Base-by-base conservation (phyloP, 805 yeast genomes). In the Yarrowia hollandica region DNA sequence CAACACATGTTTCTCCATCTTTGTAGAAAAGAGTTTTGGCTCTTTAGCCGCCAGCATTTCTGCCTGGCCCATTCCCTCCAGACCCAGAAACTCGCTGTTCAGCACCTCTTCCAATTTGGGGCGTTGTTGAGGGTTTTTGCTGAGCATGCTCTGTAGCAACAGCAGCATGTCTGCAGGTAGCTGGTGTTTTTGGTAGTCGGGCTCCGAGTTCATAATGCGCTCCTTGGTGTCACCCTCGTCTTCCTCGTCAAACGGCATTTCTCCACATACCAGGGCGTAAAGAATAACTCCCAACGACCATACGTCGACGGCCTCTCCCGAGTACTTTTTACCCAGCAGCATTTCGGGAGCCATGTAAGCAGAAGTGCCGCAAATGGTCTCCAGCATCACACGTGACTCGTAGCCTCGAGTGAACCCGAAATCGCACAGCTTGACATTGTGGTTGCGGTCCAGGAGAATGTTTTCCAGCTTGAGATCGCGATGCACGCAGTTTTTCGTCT, bases 301-400 rank as follows among this genome's bases (percentile, higher is more conserved):
- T 6, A 88, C 83, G 69, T 92, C 99, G 1, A 84, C 83, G 4
- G 75, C 68, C 65, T 86, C 84, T 0, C 97, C 98, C 38, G 83
- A 83, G 69, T 90, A 90, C 44, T 84, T 83, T 62, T 81, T 79
- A 62, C 83, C 79, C 59, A 77, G 75, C 15, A 91, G 75, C 62
- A 94, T 75, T 69, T 92, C 99, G 0, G 99, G 99, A 0, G 99
- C 97, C 96, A 92, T 91, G 69, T 92, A 92, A 3, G 90, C 95
- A 0, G 90, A 83, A 0, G 98, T 92, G 2, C 99, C 99, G 72
- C 99, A 92, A 1, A 90, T 78, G 0, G 97, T 94, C 52, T 85
- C 87, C 30, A 92, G 72, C 46, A 85, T 71, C 5, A 77, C 72
- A 52, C 85, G 76, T 0, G 78, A 74, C 28, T 77, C 77, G 61